phyloP scores from a whole-genome alignment of 805 yeast genomes.

The Starmerella vitae region DNA sequence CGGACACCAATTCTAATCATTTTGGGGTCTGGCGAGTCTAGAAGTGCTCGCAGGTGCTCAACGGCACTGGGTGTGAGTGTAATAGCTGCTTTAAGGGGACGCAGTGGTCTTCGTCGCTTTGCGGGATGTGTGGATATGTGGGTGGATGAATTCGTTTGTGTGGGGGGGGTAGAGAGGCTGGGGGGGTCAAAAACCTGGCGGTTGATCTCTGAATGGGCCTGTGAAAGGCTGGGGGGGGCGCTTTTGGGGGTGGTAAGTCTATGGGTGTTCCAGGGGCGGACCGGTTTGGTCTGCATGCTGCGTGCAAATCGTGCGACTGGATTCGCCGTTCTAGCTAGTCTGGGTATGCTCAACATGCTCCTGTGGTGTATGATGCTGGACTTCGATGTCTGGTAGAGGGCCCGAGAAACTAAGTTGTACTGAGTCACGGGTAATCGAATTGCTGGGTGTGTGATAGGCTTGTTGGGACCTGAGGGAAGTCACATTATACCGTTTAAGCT shows the following conservation, averaged over 20 bases:
- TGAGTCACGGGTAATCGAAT: too few species aligned
- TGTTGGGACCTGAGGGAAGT: too few species aligned
- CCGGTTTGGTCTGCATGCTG: slow-evolving; percentile 17
- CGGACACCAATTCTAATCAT: slow-evolving; percentile 85
- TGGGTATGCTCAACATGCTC: too few species aligned
- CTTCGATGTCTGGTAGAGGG: too few species aligned
- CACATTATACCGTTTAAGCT: too few species aligned
- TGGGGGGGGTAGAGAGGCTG: neutral
- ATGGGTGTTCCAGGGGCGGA: slow-evolving; percentile 23
- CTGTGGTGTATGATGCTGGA: too few species aligned
- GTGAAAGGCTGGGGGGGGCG: neutral
- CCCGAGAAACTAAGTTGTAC: too few species aligned
- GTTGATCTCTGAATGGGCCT: neutral
- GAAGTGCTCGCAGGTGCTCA: slow-evolving; percentile 48
- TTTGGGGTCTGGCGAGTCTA: slow-evolving; percentile 76
- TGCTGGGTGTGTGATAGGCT: too few species aligned
- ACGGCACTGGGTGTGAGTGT: slow-evolving; percentile 67
- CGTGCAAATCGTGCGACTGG: too few species aligned
- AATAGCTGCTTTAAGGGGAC: slow-evolving; percentile 83
- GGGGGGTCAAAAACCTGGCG: neutral
- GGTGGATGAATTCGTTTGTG: slow-evolving; percentile 7
- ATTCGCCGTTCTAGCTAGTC: too few species aligned
- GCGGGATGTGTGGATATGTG: slow-evolving; percentile 17
- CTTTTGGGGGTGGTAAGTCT: slow-evolving; percentile 11
- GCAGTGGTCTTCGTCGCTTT: slow-evolving; percentile 37